Evolutionary conservation across 2,329 filamentous ascomycete genomes (phyloP).

Genomic region (Cladosporium cucumerinum): DNA sequence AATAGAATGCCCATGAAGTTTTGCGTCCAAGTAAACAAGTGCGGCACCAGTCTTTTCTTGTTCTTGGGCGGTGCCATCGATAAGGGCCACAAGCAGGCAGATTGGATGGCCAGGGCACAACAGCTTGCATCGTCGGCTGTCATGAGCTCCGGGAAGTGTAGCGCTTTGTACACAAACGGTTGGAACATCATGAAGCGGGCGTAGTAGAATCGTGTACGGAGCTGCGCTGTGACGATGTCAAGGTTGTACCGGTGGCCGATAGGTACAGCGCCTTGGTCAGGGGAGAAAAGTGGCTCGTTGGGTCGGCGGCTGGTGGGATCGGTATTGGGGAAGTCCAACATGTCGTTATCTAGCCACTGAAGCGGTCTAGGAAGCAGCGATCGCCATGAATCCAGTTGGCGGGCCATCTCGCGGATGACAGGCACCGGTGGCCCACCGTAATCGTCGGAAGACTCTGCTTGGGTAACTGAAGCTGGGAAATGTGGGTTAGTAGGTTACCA

Average conservation of each 20-base stretch:
- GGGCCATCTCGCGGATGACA: slow-evolving; percentile 51
- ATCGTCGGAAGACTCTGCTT: slow-evolving; percentile 33
- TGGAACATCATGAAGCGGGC: slow-evolving; percentile 57
- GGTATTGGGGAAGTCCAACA: slow-evolving; percentile 41
- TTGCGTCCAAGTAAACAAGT: slow-evolving; percentile 61
- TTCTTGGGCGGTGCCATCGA: slow-evolving; percentile 55
- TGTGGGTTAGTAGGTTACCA: not conserved
- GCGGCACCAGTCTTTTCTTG: slow-evolving; percentile 58
- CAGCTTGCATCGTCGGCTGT: slow-evolving; percentile 53
- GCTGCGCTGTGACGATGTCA: slow-evolving; percentile 55
- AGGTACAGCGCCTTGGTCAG: slow-evolving; percentile 45
- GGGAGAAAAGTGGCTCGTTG: slow-evolving; percentile 44
- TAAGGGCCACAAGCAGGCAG: slow-evolving; percentile 59
- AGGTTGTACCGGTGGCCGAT: slow-evolving; percentile 51
- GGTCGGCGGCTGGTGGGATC: slow-evolving; percentile 27
- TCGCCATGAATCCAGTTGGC: slow-evolving; percentile 58
- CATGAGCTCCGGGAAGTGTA: slow-evolving; percentile 56
- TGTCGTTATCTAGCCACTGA: slow-evolving; percentile 56
- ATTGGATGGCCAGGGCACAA: slow-evolving; percentile 56
- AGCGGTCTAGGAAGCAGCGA: slow-evolving; percentile 53
- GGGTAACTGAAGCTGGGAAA: slow-evolving; percentile 23
- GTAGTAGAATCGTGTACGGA: slow-evolving; percentile 59
- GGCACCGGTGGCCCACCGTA: slow-evolving; percentile 39
- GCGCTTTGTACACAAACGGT: slow-evolving; percentile 58
- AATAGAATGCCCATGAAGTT: slow-evolving; percentile 59